Evolutionary conservation across 768 basidiomycete genomes (phyloP).

Genomic region (Suillus subaureus): DNA sequence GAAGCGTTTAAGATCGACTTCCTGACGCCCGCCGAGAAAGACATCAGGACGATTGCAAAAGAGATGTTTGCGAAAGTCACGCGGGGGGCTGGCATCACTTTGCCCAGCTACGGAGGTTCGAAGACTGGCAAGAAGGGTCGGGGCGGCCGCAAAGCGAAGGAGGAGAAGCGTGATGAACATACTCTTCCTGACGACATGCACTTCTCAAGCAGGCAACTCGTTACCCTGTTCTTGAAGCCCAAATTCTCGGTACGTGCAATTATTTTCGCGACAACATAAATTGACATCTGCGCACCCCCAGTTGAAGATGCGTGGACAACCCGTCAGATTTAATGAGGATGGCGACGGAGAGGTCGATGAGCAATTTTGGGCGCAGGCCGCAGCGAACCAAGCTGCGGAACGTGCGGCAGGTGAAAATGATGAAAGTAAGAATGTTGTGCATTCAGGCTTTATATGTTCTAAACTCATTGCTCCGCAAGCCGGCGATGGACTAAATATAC

Average conservation of each 20-base stretch:
- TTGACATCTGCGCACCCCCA: conserved; percentile 34
- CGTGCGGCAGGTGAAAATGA: conserved; percentile 56
- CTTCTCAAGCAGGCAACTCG: conserved; percentile 87
- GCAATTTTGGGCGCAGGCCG: conserved; percentile 96
- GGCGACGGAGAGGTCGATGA: conserved; percentile 92
- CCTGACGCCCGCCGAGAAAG: conserved; percentile 56
- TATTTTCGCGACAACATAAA: conserved; percentile 1
- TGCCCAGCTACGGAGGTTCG: conserved; percentile 52
- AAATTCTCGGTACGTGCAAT: conserved; percentile 80
- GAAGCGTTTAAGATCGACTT: conserved; percentile 87
- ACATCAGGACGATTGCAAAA: conserved; percentile 61
- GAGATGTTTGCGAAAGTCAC: conserved; percentile 79
- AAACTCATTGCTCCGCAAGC: conserved; percentile 30
- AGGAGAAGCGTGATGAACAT: conserved; percentile 73
- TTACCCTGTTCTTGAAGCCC: conserved; percentile 94
- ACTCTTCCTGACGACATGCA: conserved; percentile 96
- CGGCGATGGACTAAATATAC: conserved; percentile 56
- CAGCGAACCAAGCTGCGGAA: conserved; percentile 76
- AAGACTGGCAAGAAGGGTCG: conserved; percentile 35
- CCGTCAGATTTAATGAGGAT: conserved; percentile 52
- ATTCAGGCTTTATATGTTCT: conserved; percentile 2
- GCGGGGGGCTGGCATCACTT: conserved; percentile 68
- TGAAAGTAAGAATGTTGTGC: conserved; percentile 50
- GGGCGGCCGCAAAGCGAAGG: conserved; percentile 49
- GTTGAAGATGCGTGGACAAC: conserved; percentile 88